Conservation (phyloP, 2,329 filamentous ascomycete genomes). For the Aspergillus sp. region DNA sequence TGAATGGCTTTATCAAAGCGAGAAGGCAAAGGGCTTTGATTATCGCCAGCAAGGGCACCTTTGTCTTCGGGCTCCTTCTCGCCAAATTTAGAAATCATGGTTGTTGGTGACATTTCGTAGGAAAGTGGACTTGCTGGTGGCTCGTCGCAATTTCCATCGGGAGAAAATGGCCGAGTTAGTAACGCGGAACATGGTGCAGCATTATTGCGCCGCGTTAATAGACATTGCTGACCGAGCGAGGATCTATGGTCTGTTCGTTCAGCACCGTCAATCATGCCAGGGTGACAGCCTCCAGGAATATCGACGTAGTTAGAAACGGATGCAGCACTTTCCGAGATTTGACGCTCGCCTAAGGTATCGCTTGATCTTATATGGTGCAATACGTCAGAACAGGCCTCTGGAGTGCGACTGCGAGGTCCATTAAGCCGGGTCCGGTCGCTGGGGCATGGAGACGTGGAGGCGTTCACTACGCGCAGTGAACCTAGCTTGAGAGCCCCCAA, state of each 20-base stretch:
- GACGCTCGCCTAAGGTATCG: background rate
- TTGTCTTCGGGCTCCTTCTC: constrained; percentile 18
- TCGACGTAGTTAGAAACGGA: background rate
- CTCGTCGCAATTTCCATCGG: constrained; percentile 22
- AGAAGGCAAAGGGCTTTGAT: constrained; percentile 13
- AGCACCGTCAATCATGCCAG: background rate
- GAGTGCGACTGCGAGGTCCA: constrained; percentile 9
- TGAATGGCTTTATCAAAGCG: constrained; percentile 14
- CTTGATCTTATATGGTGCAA: background rate
- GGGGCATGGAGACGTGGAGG: constrained; percentile 37
- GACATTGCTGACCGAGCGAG: background rate
- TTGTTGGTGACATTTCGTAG: constrained; percentile 33
- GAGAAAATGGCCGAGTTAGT: constrained; percentile 18
- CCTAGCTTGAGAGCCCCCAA: constrained; percentile 41
- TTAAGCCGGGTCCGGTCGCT: constrained; percentile 32
- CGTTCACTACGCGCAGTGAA: constrained; percentile 42
- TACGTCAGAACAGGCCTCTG: constrained; percentile 9
- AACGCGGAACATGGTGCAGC: constrained; percentile 10
- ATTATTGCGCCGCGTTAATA: background rate
- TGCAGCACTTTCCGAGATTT: background rate
- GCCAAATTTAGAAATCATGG: constrained; percentile 13
- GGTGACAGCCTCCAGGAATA: too few species aligned
- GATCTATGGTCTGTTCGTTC: background rate
- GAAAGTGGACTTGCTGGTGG: constrained; percentile 34
- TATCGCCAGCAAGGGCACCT: constrained; percentile 18